These are phyloP conservation scores for Aegilops tauschii DNA, from an alignment of 176 grass and related monocot species.

Conservation along the genomic window DNA sequence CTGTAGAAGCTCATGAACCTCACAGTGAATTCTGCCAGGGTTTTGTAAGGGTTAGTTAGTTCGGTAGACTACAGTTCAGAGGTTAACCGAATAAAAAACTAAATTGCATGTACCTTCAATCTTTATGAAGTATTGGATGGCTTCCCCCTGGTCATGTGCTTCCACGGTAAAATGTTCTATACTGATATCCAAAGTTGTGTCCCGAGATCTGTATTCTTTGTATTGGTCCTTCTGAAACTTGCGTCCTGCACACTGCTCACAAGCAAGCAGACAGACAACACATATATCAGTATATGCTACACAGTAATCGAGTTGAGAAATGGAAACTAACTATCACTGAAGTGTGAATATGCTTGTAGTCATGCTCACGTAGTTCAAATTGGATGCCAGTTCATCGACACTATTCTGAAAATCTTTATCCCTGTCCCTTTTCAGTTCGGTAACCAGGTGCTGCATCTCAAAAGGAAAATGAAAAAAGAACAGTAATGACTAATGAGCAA, in stretches of 20 bases:
- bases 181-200: neutral
- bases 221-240: neutral
- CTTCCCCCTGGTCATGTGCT: constrained; percentile 21
- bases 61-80: neutral
- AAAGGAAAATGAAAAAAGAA: neutral
- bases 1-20: constrained; percentile 69
- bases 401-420: constrained; percentile 45
- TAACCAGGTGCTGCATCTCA: constrained; percentile 37
- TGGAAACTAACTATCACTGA: neutral
- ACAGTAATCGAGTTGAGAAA: neutral
- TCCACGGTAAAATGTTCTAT: constrained; percentile 31
- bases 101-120: constrained; percentile 47
- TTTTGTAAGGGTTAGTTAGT: neutral
- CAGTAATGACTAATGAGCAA: too few relatives aligned
- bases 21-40: constrained; percentile 52
- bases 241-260: neutral
- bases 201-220: neutral
- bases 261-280: neutral
- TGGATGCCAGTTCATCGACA: constrained; percentile 26
- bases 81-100: neutral
- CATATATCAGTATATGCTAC: neutral
- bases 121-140: constrained; percentile 53
- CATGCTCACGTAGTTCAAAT: constrained; percentile 29
- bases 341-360: neutral
- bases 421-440: constrained; percentile 52